A percentile compares a stretch with the other conserved stretches of the same genome.
Conservation (phyloP, 805 yeast genomes). For the Hanseniaspora vineae region DNA sequence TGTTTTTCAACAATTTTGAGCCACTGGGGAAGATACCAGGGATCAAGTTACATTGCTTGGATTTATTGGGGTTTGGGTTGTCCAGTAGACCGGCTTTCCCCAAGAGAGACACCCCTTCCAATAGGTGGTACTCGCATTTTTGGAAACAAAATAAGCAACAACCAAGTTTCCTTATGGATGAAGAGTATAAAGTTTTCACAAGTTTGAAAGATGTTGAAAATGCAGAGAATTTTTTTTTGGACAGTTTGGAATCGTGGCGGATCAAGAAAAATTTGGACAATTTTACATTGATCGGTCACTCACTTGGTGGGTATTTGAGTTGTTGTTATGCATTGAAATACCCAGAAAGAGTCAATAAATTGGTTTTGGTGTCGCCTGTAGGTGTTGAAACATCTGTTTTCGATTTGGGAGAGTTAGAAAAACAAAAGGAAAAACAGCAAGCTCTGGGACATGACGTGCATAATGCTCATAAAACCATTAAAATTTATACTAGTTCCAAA, state of each 20-base stretch:
- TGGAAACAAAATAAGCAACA: slow-evolving; percentile 51
- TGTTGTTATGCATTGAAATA: slow-evolving; percentile 43
- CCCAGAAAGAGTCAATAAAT: slow-evolving; percentile 36
- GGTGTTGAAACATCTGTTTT: slow-evolving; percentile 50
- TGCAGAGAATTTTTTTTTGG: slow-evolving; percentile 26
- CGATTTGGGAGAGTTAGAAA: slow-evolving; percentile 10
- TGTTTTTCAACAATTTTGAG: slow-evolving; percentile 65
- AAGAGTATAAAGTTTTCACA: slow-evolving; percentile 6
- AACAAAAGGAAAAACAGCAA: not conserved
- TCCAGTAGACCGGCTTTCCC: slow-evolving; percentile 69
- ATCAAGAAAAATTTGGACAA: slow-evolving; percentile 29
- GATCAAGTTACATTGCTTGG: slow-evolving; percentile 77
- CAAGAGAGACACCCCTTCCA: slow-evolving; percentile 82
- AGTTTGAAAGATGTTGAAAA: slow-evolving; percentile 17
- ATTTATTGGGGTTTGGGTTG: slow-evolving; percentile 81
- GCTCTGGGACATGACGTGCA: too few species aligned
- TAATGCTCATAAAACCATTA: not conserved
- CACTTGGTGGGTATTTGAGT: slow-evolving; percentile 59
- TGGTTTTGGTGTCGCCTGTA: slow-evolving; percentile 56
- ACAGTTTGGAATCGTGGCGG: slow-evolving; percentile 52
- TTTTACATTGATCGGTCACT: slow-evolving; percentile 54
- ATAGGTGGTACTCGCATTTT: slow-evolving; percentile 42
- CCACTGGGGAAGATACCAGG: slow-evolving; percentile 28
- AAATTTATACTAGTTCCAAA: not conserved
- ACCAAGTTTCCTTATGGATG: slow-evolving; percentile 28